Conservation (phyloP, 2,329 filamentous ascomycete species). For the Aspergillus pseudoviridinutans region DNA sequence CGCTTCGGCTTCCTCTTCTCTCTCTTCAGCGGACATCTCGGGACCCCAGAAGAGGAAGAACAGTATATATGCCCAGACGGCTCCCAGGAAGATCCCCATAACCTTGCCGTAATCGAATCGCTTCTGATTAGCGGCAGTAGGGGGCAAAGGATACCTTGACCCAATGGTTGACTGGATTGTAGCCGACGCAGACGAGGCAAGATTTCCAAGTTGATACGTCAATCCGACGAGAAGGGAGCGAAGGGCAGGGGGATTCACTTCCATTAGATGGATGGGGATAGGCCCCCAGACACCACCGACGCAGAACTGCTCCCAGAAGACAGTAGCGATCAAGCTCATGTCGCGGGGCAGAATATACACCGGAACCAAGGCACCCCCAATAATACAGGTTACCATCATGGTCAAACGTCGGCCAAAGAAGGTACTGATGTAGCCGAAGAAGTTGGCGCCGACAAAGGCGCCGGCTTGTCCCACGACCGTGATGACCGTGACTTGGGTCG, state of each 20-base stretch:
- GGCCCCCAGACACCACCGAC: neutral
- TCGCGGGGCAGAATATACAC: neutral
- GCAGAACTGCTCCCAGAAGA: neutral
- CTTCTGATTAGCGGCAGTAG: neutral
- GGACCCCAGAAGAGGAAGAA: slow-evolving; percentile 18
- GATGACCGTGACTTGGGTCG: neutral
- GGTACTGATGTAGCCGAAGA: neutral
- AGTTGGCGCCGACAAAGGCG: neutral
- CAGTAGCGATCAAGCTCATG: neutral
- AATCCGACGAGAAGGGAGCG: neutral
- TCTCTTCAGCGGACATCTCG: slow-evolving; percentile 26
- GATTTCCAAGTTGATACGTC: neutral
- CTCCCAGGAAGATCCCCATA: neutral
- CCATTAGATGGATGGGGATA: neutral
- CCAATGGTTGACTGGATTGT: neutral
- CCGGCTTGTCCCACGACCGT: neutral
- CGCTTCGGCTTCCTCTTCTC: slow-evolving; percentile 20
- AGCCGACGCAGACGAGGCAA: neutral
- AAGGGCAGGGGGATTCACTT: neutral
- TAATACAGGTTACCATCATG: neutral
- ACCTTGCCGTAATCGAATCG: neutral
- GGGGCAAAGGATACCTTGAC: neutral
- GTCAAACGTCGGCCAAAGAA: neutral
- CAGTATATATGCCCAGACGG: neutral
- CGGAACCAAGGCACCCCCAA: neutral